A percentile compares a stretch with the other conserved stretches of the same genome.
Conservation (phyloP, 306 rosid species). For the Argentina anserina region DNA sequence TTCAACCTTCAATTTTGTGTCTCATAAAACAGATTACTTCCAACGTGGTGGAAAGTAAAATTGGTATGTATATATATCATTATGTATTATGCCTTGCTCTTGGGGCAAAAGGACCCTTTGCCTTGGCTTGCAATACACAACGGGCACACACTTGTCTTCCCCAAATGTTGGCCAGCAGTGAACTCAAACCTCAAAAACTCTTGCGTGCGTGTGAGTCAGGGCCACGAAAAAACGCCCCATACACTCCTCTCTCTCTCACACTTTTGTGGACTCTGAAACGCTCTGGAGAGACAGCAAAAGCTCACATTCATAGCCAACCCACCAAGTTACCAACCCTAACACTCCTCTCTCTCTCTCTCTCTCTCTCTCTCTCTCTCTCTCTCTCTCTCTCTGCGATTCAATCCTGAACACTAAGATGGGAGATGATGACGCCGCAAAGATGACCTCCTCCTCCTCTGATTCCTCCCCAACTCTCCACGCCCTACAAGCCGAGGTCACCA, state of each 20-base stretch:
- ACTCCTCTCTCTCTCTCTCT: too few species aligned
- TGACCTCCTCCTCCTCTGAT: too few species aligned
- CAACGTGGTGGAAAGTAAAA: too few species aligned
- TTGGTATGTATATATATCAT: too few species aligned
- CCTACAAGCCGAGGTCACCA: slow-evolving; percentile 53
- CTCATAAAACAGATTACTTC: too few species aligned
- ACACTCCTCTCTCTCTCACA: too few species aligned
- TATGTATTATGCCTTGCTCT: neutral
- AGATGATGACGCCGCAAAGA: too few species aligned
- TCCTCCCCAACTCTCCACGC: slow-evolving; percentile 16
- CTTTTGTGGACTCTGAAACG: neutral
- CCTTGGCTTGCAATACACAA: neutral
- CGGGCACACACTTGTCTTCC: neutral
- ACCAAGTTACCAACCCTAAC: too few species aligned
- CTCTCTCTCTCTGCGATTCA: neutral
- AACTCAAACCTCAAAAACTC: too few species aligned
- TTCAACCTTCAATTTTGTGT: too few species aligned
- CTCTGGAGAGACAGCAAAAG: neutral
- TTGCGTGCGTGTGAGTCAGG: neutral
- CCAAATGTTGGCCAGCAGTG: neutral
- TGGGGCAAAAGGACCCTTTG: neutral
- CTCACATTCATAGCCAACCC: neutral
- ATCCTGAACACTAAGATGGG: slow-evolving; percentile 15
- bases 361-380: too few species aligned
- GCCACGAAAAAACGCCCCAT: too few species aligned